Evolutionary conservation across 441 rosid species (phyloP), one percentile per base, ranked within the genome.

Genomic region (Viola pubescens): DNA sequence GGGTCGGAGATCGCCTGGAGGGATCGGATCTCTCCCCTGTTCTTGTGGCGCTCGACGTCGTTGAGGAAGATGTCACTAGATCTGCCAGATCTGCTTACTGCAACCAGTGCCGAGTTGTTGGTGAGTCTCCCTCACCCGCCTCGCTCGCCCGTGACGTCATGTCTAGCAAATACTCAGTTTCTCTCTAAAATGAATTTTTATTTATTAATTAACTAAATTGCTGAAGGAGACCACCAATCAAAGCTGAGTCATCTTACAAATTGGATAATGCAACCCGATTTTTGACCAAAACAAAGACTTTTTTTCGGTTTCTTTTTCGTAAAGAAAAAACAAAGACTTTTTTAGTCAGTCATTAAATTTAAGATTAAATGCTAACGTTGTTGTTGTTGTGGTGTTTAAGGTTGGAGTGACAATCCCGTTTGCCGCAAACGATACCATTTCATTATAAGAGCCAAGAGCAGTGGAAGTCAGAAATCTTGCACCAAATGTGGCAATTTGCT

Each of bases 371-470:
- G 34, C n/a, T 51, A 19, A 51, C 19, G 2, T 9, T 9, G 9
- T 9, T 37, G 1, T 52, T 37, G 26, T 52, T 48, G 5, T 11
- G 7, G 2, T 4, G 5, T 26, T 26, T 9, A 75, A 86, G 91
- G 94, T 63, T 87, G 94, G 88, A 82, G 94, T 66, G 79, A 78
- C 4, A 74, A 87, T 75, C 87, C 91, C 8, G 94, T 87, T 37
- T 87, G 87, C 56, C 66, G 74, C 54, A 87, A 84, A 66, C 70
- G 87, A 54, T 87, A 84, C 59, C 94, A 84, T 67, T 87, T 87
- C 66, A 80, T 87, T 41, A 77, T 87, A 52, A 73, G 83, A 59
- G 74, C 72, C 8, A 68, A 61, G 8, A 70, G 57, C 59, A 62
- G 60, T 37, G 69, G 70, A 14, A 45, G 52, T 34, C 49, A 60